A percentile compares a stretch with the other conserved stretches of the same genome.
Evolutionary conservation across 768 basidiomycete species (phyloP).

Genomic region (Cystobasidium tubakii): DNA sequence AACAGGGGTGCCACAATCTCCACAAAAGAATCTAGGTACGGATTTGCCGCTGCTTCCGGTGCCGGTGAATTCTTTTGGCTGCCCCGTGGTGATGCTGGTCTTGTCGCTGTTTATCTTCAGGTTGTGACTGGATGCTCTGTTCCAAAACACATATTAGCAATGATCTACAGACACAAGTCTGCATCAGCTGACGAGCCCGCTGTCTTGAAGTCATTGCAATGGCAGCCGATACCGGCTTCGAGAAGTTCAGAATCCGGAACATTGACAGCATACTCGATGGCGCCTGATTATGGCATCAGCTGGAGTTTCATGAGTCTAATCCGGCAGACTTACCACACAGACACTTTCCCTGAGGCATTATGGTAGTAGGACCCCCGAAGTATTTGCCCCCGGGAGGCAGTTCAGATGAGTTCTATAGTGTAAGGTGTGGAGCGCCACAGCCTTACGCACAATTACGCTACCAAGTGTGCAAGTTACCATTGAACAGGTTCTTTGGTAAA

Average conservation of each 20-base stretch:
- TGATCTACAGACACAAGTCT: background rate
- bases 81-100: background rate
- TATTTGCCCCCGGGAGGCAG: background rate
- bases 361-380: background rate
- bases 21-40: slow-evolving; percentile 34
- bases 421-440: too few species aligned
- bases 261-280: slow-evolving; percentile 16
- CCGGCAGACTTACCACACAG: slow-evolving; percentile 13
- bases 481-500: too few species aligned
- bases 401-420: too few species aligned
- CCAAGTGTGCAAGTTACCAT: too few species aligned
- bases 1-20: slow-evolving; percentile 30
- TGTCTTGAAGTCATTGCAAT: slow-evolving; percentile 21
- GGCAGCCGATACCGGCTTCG: slow-evolving; percentile 4
- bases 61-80: background rate
- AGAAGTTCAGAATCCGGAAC: slow-evolving; percentile 21
- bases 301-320: background rate
- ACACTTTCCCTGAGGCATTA: slow-evolving; percentile 22
- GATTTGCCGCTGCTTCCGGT: slow-evolving; percentile 24
- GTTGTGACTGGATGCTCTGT: slow-evolving; percentile 26
- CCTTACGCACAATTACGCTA: too few species aligned
- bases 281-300: background rate
- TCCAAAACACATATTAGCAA: background rate
- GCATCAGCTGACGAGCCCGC: background rate
- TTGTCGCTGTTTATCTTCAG: background rate